These are phyloP conservation scores for Thinopyrum elongatum DNA, from an alignment of 176 grass and related monocot species.

Conservation along the genomic window DNA sequence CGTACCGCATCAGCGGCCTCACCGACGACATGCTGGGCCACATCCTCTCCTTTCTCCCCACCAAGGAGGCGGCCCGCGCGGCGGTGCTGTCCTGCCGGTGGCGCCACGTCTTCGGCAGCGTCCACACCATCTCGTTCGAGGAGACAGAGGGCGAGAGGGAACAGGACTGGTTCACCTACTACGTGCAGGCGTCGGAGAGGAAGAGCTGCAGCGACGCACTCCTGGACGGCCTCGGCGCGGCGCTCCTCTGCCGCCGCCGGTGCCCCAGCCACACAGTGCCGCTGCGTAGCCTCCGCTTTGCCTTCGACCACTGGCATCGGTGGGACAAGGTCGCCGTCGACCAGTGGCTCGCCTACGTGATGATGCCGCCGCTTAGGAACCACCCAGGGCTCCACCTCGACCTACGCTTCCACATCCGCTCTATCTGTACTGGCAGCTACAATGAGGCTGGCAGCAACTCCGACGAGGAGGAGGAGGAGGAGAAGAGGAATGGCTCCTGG, in stretches of 20 bases:
- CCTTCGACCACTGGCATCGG: too few relatives aligned
- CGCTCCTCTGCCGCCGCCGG: too few relatives aligned
- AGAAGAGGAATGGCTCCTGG: too few relatives aligned
- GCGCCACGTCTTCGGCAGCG: neutral
- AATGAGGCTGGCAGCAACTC: neutral
- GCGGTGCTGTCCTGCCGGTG: neutral
- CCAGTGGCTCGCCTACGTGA: too few relatives aligned
- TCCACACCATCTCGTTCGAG: slow-evolving; percentile 6
- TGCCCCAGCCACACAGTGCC: too few relatives aligned
- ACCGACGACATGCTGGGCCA: neutral
- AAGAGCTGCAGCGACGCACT: too few relatives aligned
- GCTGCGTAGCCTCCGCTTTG: too few relatives aligned
- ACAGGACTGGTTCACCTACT: neutral
- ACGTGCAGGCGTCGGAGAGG: neutral
- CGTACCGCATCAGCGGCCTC: neutral
- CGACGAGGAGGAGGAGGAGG: too few relatives aligned
- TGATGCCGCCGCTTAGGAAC: neutral
- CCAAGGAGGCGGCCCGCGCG: neutral
- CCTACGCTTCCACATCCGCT: neutral
- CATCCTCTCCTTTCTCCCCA: neutral
- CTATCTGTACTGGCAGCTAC: neutral
- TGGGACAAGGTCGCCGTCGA: too few relatives aligned
- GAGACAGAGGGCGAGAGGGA: neutral
- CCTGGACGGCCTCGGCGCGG: too few relatives aligned
- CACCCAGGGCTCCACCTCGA: neutral